These are phyloP conservation scores for Thelonectria blattea DNA, from an alignment of 2,329 filamentous ascomycete genomes.

Conservation along the genomic window DNA sequence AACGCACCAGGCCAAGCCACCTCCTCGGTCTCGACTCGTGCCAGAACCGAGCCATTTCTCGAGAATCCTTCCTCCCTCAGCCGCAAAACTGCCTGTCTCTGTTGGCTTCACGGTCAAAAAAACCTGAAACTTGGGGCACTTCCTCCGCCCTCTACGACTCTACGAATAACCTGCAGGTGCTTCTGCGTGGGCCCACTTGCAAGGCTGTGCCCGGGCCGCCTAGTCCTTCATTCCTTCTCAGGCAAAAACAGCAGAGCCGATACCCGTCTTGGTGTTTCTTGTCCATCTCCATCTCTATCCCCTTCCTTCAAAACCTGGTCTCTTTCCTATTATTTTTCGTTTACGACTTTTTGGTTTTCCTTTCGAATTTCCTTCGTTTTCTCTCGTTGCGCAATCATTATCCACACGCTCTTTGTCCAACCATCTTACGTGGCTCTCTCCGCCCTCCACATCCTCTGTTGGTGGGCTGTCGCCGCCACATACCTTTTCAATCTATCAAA, in stretches of 20 bases:
- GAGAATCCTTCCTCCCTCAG: conserved; percentile 8
- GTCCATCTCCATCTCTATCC: conserved; percentile 11
- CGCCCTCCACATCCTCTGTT: neutral
- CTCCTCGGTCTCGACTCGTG: neutral
- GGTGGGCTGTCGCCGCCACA: neutral
- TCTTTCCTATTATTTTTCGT: conserved; percentile 19
- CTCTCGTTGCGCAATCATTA: neutral
- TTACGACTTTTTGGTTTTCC: conserved; percentile 5
- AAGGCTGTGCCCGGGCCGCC: conserved; percentile 31
- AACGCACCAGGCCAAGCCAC: neutral
- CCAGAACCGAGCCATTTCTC: neutral
- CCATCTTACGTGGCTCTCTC: conserved; percentile 9
- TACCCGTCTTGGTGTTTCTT: conserved; percentile 12
- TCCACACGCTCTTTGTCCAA: neutral
- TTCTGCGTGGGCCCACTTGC: conserved; percentile 29
- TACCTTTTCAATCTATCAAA: neutral
- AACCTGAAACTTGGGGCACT: conserved; percentile 32
- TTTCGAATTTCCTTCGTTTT: neutral
- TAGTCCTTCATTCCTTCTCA: conserved; percentile 27
- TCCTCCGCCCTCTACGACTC: conserved; percentile 2
- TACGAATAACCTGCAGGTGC: conserved; percentile 22
- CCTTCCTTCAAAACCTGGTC: neutral
- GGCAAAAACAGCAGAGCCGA: conserved; percentile 15
- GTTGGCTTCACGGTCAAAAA: conserved; percentile 29
- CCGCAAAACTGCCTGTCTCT: conserved; percentile 14